Evolutionary conservation across 805 yeast genomes (phyloP).

Genomic region (Saturnispora besseyi): DNA sequence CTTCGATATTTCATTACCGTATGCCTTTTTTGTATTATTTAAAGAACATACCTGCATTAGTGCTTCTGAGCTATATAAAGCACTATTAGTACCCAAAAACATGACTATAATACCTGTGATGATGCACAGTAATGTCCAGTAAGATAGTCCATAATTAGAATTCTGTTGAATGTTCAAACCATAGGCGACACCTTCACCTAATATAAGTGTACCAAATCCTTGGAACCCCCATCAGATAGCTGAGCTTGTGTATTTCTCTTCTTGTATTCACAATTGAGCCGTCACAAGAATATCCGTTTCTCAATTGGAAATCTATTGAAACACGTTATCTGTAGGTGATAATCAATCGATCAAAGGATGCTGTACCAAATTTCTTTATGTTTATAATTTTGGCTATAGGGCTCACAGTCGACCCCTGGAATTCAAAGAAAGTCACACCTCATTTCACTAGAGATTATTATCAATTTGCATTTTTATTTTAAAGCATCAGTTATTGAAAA

Average conservation of each 20-base stretch:
- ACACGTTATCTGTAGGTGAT: conserved; percentile 18
- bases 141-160: conserved; percentile 16
- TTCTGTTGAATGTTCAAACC: conserved; percentile 21
- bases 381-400: conserved; percentile 29
- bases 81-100: conserved; percentile 25
- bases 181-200: conserved; percentile 27
- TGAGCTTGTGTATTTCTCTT: conserved; percentile 26
- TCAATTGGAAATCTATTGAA: conserved; percentile 24
- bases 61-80: conserved; percentile 26
- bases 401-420: conserved; percentile 19
- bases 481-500: conserved; percentile 18
- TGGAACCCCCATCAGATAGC: conserved; percentile 25
- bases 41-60: conserved; percentile 30
- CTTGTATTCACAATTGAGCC: conserved; percentile 26
- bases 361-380: conserved; percentile 20
- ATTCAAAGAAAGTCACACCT: conserved; percentile 6
- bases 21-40: conserved; percentile 30
- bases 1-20: conserved; percentile 25
- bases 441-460: conserved; percentile 24
- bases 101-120: conserved; percentile 28
- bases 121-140: conserved; percentile 29
- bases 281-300: conserved; percentile 30
- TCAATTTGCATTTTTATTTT: conserved; percentile 25
- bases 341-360: conserved; percentile 12
- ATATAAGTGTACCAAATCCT: conserved; percentile 22